Evolutionary conservation across 768 basidiomycete genomes (phyloP), one percentile per base, ranked within the genome.

Genomic region (Boletus reticuloceps): DNA sequence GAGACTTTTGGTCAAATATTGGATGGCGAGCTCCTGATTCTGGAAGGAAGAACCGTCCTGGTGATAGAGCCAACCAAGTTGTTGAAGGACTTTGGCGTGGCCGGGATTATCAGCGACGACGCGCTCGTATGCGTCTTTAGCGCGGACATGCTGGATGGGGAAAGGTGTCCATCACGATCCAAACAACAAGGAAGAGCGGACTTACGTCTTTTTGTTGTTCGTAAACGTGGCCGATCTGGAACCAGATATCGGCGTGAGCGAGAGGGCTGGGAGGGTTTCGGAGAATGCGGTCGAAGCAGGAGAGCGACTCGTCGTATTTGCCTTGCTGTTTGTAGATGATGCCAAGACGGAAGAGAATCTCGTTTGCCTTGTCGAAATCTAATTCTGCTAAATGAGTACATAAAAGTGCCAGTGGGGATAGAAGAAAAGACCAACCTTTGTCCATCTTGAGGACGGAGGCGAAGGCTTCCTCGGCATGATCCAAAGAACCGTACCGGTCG

Each of bases 251-350:
- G 53, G 94, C 91, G 63, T 95, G 91, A 16, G 95, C 96, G 32
- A 99, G 85, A 2, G 97, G 97, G 59, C 86, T 88, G 34, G 96
- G 97, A 4, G 97, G 97, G 66, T 91, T 95, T 58, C 91, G 89
- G 50, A 98, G 85, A 59, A 99, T 98, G 68, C 91, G 91, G 67
- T 95, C 91, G 77, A 98, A 98, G 75, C 97, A 98, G 51, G 83
- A 82, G 4, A 99, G 79, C 12, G 87, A 90, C 13, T 94, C 90
- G 2, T 84, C 76, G 63, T 93, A 98, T 75, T 98, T 98, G 64
- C 89, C 86, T 69, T 98, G 96, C 67, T 98, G 96, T 76, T 99
- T 98, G 81, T 98, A 98, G 58, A 99, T 99, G 68, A 99, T 98
- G 36, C 97, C 97, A 14, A 99, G 81, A 34, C 97, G 86, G 77